phyloP scores from a whole-genome alignment of 305 asterid genomes.

The Fraxinus baroniana region DNA sequence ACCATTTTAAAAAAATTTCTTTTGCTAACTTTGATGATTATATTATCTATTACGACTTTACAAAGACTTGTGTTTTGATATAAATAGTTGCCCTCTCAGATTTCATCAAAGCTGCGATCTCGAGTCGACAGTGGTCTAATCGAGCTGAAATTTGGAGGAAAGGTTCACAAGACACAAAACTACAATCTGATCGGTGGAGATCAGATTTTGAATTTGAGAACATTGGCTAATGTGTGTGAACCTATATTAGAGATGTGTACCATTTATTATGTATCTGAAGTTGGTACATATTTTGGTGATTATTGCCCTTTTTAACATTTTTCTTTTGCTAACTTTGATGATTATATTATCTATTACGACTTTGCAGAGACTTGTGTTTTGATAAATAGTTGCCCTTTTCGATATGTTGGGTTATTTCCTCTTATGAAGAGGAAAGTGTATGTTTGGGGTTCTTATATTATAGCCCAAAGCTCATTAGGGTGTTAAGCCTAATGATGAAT shows the following conservation, averaged over 20 bases:
- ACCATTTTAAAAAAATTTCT: background rate
- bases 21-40: background rate
- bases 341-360: background rate
- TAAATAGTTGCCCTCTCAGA: background rate
- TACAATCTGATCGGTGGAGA: too few species aligned
- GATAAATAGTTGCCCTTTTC: background rate
- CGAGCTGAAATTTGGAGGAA: too few species aligned
- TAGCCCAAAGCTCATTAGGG: too few species aligned
- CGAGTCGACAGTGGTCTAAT: too few species aligned
- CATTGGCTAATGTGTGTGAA: too few species aligned
- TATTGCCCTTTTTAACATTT: background rate
- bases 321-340: background rate
- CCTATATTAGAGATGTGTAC: background rate
- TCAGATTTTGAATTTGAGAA: too few species aligned
- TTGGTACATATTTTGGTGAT: background rate
- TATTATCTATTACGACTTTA: background rate
- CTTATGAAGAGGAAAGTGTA: too few species aligned
- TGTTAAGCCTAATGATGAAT: too few species aligned
- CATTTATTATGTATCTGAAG: conserved; percentile 21
- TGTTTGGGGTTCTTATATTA: too few species aligned
- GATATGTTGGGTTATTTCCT: too few species aligned
- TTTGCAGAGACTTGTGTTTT: background rate
- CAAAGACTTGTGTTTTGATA: background rate
- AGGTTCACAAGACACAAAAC: too few species aligned
- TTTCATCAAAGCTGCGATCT: too few species aligned